Percentiles rank a stretch among this genome's conserved stretches.
phyloP scores from a whole-genome alignment of 1,284 basidiomycete species.

The Tausonia pullulans region DNA sequence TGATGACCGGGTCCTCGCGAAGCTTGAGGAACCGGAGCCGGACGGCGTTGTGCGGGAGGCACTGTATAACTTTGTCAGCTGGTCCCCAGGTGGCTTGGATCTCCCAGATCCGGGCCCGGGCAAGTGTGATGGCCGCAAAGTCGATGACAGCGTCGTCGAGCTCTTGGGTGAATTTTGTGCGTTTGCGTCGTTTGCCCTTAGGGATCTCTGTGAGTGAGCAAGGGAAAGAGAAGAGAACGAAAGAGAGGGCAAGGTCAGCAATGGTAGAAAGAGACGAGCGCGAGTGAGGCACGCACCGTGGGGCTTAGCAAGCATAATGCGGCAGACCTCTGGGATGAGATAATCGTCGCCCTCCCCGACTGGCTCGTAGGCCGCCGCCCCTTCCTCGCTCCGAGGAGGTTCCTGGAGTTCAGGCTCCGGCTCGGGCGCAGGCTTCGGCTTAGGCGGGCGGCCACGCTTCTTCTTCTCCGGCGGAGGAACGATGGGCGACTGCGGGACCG shows the following conservation, averaged over 20 bases:
- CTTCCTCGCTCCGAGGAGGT: no score
- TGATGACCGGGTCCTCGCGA: not conserved
- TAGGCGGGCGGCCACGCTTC: no score
- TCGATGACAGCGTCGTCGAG: conserved; percentile 10
- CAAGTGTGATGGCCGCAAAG: conserved; percentile 3
- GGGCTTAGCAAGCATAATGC: no score
- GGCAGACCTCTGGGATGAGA: not conserved
- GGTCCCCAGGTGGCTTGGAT: not conserved
- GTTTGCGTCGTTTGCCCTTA: not conserved
- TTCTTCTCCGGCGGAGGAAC: no score
- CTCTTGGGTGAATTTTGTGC: conserved; percentile 1
- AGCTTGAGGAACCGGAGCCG: conserved; percentile 11
- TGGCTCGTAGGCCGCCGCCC: not conserved
- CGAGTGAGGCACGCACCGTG: not conserved
- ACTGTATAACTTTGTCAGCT: not conserved
- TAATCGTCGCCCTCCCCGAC: conserved; percentile 7
- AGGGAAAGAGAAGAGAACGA: not conserved
- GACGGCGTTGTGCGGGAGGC: not conserved
- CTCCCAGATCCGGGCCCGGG: not conserved
- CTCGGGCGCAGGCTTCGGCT: no score
- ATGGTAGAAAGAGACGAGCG: not conserved
- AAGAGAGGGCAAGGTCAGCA: not conserved
- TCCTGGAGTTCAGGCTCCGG: no score
- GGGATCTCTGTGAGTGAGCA: not conserved
- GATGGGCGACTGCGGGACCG: no score